Conservation (phyloP, 2,329 filamentous ascomycete species). For the Dactylonectria estremocensis region DNA sequence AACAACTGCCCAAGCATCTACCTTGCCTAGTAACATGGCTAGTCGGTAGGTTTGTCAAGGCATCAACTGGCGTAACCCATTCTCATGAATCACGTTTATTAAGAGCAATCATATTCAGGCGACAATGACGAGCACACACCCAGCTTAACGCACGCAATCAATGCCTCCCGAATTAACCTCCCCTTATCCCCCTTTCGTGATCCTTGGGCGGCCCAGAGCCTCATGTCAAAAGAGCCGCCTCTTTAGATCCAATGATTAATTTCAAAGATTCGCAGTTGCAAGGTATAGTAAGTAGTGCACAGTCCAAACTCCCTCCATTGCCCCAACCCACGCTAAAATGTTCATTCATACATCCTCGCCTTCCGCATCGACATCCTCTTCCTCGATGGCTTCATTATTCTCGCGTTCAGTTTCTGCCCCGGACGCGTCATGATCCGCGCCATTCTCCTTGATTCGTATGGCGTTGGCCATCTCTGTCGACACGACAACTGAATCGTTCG, state of each 20-base stretch:
- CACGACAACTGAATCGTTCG: constrained; percentile 54
- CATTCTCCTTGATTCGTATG: constrained; percentile 36
- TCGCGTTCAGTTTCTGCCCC: constrained; percentile 32
- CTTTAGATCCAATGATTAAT: constrained; percentile 3
- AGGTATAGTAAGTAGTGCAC: constrained; percentile 27
- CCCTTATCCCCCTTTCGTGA: not conserved
- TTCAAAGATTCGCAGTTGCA: constrained; percentile 17
- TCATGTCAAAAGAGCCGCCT: not conserved
- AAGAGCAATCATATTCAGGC: not conserved
- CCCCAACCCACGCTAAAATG: constrained; percentile 25
- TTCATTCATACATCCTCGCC: constrained; percentile 52
- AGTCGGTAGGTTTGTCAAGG: not conserved
- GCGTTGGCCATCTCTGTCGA: constrained; percentile 42
- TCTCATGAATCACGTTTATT: not conserved
- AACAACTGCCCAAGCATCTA: too few species aligned
- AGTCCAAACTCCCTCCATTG: constrained; percentile 25
- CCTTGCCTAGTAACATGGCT: too few species aligned
- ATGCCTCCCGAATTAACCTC: not conserved
- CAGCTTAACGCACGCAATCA: not conserved
- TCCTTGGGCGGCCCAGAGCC: not conserved
- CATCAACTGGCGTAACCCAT: not conserved
- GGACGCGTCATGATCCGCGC: constrained; percentile 29
- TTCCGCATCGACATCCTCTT: constrained; percentile 53
- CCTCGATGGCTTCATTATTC: constrained; percentile 29
- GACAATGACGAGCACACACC: not conserved